Conservation (phyloP, 768 basidiomycete species). For the Nidula microcarpa region DNA sequence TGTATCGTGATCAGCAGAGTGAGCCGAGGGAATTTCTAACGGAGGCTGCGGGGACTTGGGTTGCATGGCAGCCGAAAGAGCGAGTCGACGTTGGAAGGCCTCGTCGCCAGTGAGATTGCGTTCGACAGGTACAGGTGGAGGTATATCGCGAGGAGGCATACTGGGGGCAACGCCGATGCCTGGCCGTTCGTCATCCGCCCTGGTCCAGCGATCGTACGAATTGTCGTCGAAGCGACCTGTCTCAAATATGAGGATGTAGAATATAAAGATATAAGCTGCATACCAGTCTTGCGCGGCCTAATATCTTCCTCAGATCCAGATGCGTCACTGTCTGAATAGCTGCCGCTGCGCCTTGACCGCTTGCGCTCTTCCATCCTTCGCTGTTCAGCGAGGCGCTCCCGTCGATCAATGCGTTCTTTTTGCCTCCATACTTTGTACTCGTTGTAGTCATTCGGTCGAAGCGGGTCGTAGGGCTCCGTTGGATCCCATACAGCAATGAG, state of each 20-base stretch:
- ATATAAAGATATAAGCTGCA: slow-evolving; percentile 7
- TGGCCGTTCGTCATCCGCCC: slow-evolving; percentile 36
- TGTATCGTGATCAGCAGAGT: slow-evolving; percentile 13
- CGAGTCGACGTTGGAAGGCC: slow-evolving; percentile 70
- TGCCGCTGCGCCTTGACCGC: slow-evolving; percentile 49
- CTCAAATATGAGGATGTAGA: slow-evolving; percentile 1
- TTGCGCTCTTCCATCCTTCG: slow-evolving; percentile 55
- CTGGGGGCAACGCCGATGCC: slow-evolving; percentile 13
- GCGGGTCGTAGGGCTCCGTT: slow-evolving; percentile 72
- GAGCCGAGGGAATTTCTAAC: slow-evolving; percentile 10
- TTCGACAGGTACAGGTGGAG: slow-evolving; percentile 36
- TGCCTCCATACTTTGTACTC: slow-evolving; percentile 83
- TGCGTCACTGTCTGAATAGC: slow-evolving; percentile 65
- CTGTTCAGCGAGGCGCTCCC: slow-evolving; percentile 64
- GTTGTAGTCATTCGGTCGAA: slow-evolving; percentile 84
- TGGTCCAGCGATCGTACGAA: slow-evolving; percentile 48
- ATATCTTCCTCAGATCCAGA: slow-evolving; percentile 67
- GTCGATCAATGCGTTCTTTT: slow-evolving; percentile 69
- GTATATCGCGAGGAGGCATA: slow-evolving; percentile 8
- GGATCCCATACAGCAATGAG: slow-evolving; percentile 70
- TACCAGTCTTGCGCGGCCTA: slow-evolving; percentile 67
- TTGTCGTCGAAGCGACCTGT: slow-evolving; percentile 46
- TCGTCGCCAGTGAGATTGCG: slow-evolving; percentile 68
- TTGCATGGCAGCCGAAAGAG: slow-evolving; percentile 46
- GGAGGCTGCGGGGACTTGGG: slow-evolving; percentile 15